These are phyloP conservation scores for Cladosporium sp. DNA, from an alignment of 2,329 filamentous ascomycete species.

Conservation along the genomic window DNA sequence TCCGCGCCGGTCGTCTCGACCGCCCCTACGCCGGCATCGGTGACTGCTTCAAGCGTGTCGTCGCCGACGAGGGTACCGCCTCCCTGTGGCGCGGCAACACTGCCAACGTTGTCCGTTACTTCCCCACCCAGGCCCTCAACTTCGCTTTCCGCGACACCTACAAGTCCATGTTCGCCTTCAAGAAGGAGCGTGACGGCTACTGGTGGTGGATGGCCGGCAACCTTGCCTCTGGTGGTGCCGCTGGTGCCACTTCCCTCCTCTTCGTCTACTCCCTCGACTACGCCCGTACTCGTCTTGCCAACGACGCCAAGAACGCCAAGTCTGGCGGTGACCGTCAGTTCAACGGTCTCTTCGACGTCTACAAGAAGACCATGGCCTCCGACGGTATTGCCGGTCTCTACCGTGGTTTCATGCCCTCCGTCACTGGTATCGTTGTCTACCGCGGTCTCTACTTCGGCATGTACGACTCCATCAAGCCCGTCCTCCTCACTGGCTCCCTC, in stretches of 20 bases:
- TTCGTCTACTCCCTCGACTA: conserved; percentile 99
- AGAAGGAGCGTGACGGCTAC: conserved; percentile 99
- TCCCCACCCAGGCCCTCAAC: conserved; percentile 99
- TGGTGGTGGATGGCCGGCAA: conserved; percentile 99
- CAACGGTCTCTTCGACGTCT: conserved; percentile 99
- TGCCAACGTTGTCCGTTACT: conserved; percentile 99
- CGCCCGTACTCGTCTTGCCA: conserved; percentile 99
- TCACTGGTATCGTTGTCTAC: conserved; percentile 99
- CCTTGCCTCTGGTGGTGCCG: conserved; percentile 99
- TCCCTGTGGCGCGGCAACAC: conserved; percentile 99
- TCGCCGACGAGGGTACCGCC: conserved; percentile 84
- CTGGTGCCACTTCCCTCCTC: conserved; percentile 98
- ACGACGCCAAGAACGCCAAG: conserved; percentile 99
- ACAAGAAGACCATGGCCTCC: conserved; percentile 98
- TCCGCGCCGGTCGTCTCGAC: conserved; percentile 97
- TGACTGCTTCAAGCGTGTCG: conserved; percentile 95
- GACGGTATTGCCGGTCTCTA: conserved; percentile 99
- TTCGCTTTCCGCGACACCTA: conserved; percentile 99
- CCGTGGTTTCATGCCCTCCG: conserved; percentile 99
- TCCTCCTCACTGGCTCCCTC: conserved; percentile 84
- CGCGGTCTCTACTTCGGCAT: conserved; percentile 99
- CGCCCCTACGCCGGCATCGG: conserved; percentile 89
- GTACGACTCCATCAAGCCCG: conserved; percentile 99
- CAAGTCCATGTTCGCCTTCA: conserved; percentile 99
- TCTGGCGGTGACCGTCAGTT: conserved; percentile 97